Evolutionary conservation across 2,329 filamentous ascomycete species (phyloP).

Genomic region (Fusarium goolgardi): DNA sequence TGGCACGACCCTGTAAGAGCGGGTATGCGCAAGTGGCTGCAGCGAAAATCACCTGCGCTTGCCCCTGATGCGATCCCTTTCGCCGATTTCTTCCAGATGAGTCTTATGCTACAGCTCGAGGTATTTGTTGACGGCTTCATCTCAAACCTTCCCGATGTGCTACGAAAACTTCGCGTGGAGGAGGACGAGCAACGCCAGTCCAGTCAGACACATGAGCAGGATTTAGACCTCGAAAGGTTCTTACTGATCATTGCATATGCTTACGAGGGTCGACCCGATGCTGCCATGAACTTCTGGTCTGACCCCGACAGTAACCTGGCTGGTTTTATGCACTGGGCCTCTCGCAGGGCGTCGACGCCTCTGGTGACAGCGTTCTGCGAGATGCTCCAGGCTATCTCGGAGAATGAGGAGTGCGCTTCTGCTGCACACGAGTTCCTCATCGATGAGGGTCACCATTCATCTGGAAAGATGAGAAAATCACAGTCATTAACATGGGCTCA

Average conservation of each 20-base stretch:
- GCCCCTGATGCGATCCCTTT: slow-evolving; percentile 75
- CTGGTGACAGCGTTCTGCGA: slow-evolving; percentile 96
- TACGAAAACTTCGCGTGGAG: slow-evolving; percentile 85
- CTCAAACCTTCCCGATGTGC: slow-evolving; percentile 91
- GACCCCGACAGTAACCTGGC: slow-evolving; percentile 93
- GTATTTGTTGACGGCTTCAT: slow-evolving; percentile 92
- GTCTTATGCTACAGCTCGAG: slow-evolving; percentile 85
- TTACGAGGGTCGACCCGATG: slow-evolving; percentile 86
- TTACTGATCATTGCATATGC: slow-evolving; percentile 91
- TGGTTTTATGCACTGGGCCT: slow-evolving; percentile 98
- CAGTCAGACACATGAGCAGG: slow-evolving; percentile 72
- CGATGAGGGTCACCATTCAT: slow-evolving; percentile 80
- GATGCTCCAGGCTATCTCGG: slow-evolving; percentile 89
- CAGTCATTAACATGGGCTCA: slow-evolving; percentile 92
- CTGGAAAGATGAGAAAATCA: slow-evolving; percentile 82
- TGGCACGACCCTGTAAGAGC: slow-evolving; percentile 90
- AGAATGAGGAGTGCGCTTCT: slow-evolving; percentile 83
- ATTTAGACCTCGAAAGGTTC: slow-evolving; percentile 86
- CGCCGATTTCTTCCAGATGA: slow-evolving; percentile 75
- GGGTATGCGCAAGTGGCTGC: slow-evolving; percentile 83
- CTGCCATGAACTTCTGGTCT: slow-evolving; percentile 89
- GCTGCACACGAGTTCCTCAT: slow-evolving; percentile 89
- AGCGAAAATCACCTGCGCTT: slow-evolving; percentile 80
- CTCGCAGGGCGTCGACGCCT: slow-evolving; percentile 92
- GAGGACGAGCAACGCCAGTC: slow-evolving; percentile 88